phyloP scores from a whole-genome alignment of 371 early-diverging fungal species.

The Lichtheimia hyalospora region DNA sequence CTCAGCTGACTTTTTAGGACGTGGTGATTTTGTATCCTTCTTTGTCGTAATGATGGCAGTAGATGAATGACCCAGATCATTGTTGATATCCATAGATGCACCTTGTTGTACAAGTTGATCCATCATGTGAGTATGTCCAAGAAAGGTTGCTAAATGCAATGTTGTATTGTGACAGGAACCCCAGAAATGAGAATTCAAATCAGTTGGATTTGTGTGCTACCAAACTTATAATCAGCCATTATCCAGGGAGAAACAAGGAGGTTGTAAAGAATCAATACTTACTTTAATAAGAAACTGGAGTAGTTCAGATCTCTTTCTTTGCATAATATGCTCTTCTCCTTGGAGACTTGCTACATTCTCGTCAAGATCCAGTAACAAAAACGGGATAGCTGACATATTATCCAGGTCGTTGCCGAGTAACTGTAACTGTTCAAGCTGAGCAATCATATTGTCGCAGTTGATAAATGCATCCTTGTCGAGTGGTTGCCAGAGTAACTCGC shows the following conservation, averaged over 20 bases:
- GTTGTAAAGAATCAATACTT: not conserved
- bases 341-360: not conserved
- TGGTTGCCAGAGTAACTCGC: constrained; percentile 36
- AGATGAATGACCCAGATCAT: constrained; percentile 13
- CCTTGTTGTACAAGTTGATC: constrained; percentile 9
- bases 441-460: constrained; percentile 7
- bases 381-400: constrained; percentile 14
- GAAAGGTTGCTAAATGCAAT: constrained; percentile 14
- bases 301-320: constrained; percentile 5
- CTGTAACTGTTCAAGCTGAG: constrained; percentile 15
- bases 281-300: constrained; percentile 28
- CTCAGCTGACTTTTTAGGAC: not conserved
- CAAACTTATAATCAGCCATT: no score
- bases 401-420: constrained; percentile 8
- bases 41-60: constrained; percentile 2
- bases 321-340: no score
- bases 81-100: constrained; percentile 6
- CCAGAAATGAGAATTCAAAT: constrained; percentile 12
- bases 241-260: no score
- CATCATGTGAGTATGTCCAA: constrained; percentile 11
- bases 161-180: constrained; percentile 20
- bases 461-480: constrained; percentile 8
- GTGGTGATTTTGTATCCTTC: not conserved
- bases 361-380: constrained; percentile 11
- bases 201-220: constrained; percentile 3